Evolutionary conservation across 169 alveolate genomes (phyloP).

Genomic region (Plasmodium berghei): DNA sequence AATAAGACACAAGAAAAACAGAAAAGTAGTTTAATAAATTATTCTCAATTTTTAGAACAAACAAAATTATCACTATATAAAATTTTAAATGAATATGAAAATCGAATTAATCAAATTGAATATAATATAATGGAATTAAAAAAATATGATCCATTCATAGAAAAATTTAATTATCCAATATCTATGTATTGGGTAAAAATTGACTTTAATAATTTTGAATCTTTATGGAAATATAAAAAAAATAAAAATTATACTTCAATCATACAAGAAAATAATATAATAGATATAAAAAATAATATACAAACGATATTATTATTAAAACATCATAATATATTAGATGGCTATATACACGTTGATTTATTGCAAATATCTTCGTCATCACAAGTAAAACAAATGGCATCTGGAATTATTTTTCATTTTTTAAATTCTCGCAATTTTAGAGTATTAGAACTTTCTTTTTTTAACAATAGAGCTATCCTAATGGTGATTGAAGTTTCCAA

Average conservation of each 20-base stretch:
- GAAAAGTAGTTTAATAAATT: constrained; percentile 2
- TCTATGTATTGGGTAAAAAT: constrained; percentile 69
- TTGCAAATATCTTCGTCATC: constrained; percentile 21
- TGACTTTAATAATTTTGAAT: constrained; percentile 38
- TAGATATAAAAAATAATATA: constrained; percentile 22
- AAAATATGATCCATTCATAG: constrained; percentile 67
- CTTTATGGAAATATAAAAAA: constrained; percentile 50
- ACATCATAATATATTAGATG: constrained; percentile 54
- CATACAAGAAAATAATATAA: constrained; percentile 23
- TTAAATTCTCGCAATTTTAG: constrained; percentile 41
- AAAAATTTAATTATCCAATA: constrained; percentile 67
- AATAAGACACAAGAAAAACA: constrained; percentile 51
- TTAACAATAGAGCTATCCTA: constrained; percentile 16
- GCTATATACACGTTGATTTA: constrained; percentile 46
- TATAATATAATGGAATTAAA: constrained; percentile 57
- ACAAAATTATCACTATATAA: constrained; percentile 61
- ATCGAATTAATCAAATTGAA: constrained; percentile 70
- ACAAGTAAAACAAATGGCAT: constrained; percentile 26
- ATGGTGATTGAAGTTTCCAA: constrained; percentile 10
- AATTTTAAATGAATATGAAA: constrained; percentile 75
- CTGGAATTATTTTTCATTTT: constrained; percentile 67
- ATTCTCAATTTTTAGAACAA: constrained; percentile 32
- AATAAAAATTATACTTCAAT: constrained; percentile 42
- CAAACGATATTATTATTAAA: constrained; percentile 35
- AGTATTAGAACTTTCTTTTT: constrained; percentile 31